Base-by-base conservation (phyloP, 305 asterid species). In the Solanum hybrid region DNA sequence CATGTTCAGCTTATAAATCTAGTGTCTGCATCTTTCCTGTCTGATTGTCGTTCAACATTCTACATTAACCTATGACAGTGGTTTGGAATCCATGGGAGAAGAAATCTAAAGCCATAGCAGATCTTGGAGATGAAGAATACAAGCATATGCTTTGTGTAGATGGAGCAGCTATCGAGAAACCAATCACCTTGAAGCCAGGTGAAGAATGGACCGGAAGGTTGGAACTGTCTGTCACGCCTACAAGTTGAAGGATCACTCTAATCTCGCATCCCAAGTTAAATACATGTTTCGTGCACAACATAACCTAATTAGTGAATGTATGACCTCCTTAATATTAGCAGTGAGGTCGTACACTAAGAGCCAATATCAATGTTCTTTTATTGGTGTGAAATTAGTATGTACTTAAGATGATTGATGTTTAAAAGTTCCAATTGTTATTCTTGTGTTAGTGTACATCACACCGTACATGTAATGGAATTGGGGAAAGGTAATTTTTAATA, bases 41-140 rank as follows among this genome's bases (percentile, higher is more conserved):
- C 75, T 17, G 39, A 29, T 27, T 45, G 17, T 84, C 31, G 5
- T 15, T 83, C 24, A 82, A 41, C 38, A 27, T 27, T 29, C 76
- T 51, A 5, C 75, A 10, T 84, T 20, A 5, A 84, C 20, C 17
- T 31, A 31, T 61, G 6, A 41, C 91, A 97, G 99, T 95, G 89
- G 99, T 97, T 31, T 97, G 99, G 98, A 97, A 96, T 94, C 98
- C 98, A 88, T 97, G 99, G 98, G 98, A 95, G 38, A 96, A 94
- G 94, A 97, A 93, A 88, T 92, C 99, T 10, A 93, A 86, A 92
- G 91, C 93, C n/a, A 95, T 95, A 75, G 45, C 87, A 7, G 98
- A 96, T 91, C 93, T 97, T 11, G 99, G 98, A 22, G 98, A 97
- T 36, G 96, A 95, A 10, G 99, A 96, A 86, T 97, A 96, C 93